Percentiles rank a stretch among this genome's conserved stretches.
Evolutionary conservation across 2,329 filamentous ascomycete species (phyloP).

Genomic region (Epichloe typhina): DNA sequence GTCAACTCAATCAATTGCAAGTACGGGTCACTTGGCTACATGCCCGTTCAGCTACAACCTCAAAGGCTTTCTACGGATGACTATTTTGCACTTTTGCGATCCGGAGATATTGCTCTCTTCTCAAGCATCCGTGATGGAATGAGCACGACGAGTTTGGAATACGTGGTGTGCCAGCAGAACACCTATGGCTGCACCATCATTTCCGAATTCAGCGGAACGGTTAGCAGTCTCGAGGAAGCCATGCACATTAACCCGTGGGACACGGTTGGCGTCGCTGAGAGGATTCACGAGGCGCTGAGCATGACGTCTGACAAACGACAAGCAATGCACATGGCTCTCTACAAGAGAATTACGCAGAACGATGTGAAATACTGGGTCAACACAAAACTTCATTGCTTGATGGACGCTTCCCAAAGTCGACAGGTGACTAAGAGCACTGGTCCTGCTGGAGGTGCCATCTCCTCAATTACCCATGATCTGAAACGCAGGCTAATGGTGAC

Average conservation of each 20-base stretch:
- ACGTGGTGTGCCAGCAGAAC: conserved; percentile 81
- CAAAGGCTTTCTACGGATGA: conserved; percentile 81
- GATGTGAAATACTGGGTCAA: conserved; percentile 4
- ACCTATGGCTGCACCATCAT: conserved; percentile 78
- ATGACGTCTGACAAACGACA: conserved; percentile 53
- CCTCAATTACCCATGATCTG: background rate
- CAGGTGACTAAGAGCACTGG: background rate
- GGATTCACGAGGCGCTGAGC: conserved; percentile 67
- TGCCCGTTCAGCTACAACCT: conserved; percentile 87
- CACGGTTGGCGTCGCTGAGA: conserved; percentile 63
- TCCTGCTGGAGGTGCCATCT: background rate
- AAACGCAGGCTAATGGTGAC: background rate
- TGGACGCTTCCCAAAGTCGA: background rate
- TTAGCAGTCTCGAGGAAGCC: conserved; percentile 67
- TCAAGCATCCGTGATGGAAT: conserved; percentile 91
- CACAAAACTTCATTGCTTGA: background rate
- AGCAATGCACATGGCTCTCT: conserved; percentile 4
- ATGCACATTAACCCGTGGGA: conserved; percentile 97
- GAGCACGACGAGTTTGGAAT: conserved; percentile 96
- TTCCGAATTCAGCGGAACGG: conserved; percentile 94
- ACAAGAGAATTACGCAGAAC: conserved; percentile 1
- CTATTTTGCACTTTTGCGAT: conserved; percentile 80
- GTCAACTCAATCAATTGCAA: conserved; percentile 81
- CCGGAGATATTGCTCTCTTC: conserved; percentile 82
- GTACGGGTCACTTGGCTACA: conserved; percentile 76